A percentile compares a stretch with the other conserved stretches of the same genome.
Evolutionary conservation across 73 alveolate genomes (phyloP).

Genomic region (Tetrahymena elliotti): DNA sequence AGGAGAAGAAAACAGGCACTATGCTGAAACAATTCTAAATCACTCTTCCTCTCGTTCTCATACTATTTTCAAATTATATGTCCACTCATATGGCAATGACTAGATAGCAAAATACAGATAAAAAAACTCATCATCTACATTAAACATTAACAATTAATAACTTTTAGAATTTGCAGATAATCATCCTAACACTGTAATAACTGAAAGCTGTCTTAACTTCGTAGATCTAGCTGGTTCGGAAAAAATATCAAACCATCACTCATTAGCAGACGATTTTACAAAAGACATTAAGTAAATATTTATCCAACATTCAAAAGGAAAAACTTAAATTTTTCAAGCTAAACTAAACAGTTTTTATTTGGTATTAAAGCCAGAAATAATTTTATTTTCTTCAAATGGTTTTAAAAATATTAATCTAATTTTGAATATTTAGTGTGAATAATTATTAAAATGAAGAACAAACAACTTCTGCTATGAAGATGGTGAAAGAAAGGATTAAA

Average conservation of each 20-base stretch:
- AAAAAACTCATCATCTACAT: not conserved
- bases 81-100: constrained; percentile 27
- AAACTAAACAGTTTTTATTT: too few species aligned
- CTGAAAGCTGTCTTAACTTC: constrained; percentile 45
- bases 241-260: constrained; percentile 8
- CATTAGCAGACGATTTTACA: constrained; percentile 5
- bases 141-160: not conserved
- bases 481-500: constrained; percentile 26
- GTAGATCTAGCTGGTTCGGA: constrained; percentile 42
- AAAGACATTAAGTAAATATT: not conserved
- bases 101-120: not conserved
- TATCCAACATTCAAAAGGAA: not conserved
- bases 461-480: not conserved
- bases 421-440: not conserved
- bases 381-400: not conserved
- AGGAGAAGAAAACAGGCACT: constrained; percentile 79
- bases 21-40: constrained; percentile 77
- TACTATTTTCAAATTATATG: constrained; percentile 61
- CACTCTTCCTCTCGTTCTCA: constrained; percentile 74
- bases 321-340: not conserved
- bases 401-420: not conserved
- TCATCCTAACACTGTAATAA: constrained; percentile 18
- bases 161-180: constrained; percentile 6
- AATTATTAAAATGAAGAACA: not conserved
- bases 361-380: too few species aligned